Conservation (phyloP, 2,329 filamentous ascomycete genomes). For the Exserohilum turcica region DNA sequence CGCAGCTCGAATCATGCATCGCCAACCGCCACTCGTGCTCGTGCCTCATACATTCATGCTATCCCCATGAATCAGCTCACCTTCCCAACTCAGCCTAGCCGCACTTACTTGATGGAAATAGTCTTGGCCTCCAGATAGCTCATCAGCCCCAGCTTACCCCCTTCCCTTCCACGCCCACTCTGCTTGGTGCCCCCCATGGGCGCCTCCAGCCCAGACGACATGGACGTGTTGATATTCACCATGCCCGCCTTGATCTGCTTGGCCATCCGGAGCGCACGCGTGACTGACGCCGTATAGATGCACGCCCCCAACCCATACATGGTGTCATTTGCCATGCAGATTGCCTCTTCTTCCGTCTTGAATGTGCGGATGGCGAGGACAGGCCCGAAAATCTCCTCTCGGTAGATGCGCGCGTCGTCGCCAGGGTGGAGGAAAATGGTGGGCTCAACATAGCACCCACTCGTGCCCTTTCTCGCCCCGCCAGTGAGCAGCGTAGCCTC, state of each 20-base stretch:
- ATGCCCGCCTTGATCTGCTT: background rate
- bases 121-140: constrained; percentile 5
- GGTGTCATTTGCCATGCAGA: constrained; percentile 41
- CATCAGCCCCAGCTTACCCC: background rate
- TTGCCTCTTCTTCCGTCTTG: constrained; percentile 41
- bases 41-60: background rate
- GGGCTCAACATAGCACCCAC: constrained; percentile 38
- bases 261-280: background rate
- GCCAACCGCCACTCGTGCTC: background rate
- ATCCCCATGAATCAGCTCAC: background rate
- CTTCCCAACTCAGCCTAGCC: background rate
- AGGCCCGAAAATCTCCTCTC: constrained; percentile 44
- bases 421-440: constrained; percentile 41
- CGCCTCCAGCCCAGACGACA: constrained; percentile 33
- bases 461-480: constrained; percentile 30
- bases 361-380: constrained; percentile 39
- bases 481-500: constrained; percentile 37
- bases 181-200: constrained; percentile 3
- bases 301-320: constrained; percentile 22
- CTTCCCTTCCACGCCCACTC: constrained; percentile 3
- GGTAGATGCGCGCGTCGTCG: constrained; percentile 33
- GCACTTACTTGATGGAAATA: background rate
- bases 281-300: background rate
- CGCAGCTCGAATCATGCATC: too few species aligned
- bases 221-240: background rate